Evolutionary conservation across 768 basidiomycete species (phyloP).

Genomic region (Leccinum broughii): DNA sequence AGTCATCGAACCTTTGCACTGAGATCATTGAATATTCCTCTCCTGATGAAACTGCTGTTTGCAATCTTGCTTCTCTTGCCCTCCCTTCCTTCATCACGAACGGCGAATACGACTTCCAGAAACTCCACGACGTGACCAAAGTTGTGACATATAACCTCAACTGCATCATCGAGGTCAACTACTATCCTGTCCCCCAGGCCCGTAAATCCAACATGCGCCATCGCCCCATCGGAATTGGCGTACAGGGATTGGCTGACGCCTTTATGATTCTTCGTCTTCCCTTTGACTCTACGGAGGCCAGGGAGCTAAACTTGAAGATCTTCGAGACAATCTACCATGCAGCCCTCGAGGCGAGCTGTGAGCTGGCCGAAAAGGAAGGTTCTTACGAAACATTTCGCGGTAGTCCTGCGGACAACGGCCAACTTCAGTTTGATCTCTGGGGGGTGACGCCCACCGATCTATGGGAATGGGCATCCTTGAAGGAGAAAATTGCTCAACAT

Average conservation of each 20-base stretch:
- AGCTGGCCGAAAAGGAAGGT: constrained; percentile 77
- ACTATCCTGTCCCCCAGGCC: constrained; percentile 92
- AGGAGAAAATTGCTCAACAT: constrained; percentile 77
- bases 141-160: constrained; percentile 94
- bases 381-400: constrained; percentile 89
- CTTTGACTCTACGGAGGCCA: constrained; percentile 87
- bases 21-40: constrained; percentile 99
- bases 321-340: constrained; percentile 99
- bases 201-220: constrained; percentile 94
- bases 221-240: constrained; percentile 95
- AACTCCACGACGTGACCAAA: constrained; percentile 91
- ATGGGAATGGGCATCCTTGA: constrained; percentile 93
- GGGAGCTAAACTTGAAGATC: constrained; percentile 89
- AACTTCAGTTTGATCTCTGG: constrained; percentile 96
- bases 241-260: constrained; percentile 95
- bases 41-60: constrained; percentile 96
- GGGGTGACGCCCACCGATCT: constrained; percentile 83
- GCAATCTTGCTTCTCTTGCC: constrained; percentile 96
- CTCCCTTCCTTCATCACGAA: constrained; percentile 87
- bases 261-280: constrained; percentile 98
- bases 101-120: constrained; percentile 89
- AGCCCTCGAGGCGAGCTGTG: constrained; percentile 86
- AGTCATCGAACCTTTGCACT: constrained; percentile 98
- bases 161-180: constrained; percentile 91
- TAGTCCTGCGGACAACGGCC: constrained; percentile 85